phyloP scores from a whole-genome alignment of 768 basidiomycete species.

The Suillus clintonianus region DNA sequence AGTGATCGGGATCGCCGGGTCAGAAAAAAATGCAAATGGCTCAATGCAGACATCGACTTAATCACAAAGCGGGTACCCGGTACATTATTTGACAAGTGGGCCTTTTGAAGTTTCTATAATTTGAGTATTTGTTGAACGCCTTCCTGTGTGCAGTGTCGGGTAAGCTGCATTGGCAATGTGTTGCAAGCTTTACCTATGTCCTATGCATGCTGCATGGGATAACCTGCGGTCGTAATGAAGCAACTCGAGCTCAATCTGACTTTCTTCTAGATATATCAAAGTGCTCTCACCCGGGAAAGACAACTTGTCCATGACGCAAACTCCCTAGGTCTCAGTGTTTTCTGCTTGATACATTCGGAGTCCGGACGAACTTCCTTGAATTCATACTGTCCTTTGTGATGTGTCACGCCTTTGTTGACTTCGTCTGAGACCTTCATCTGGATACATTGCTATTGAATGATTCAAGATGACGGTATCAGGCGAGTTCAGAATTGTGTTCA shows the following conservation, averaged over 20 bases:
- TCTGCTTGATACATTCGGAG: too few relatives aligned
- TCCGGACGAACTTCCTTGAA: neutral
- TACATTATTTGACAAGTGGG: neutral
- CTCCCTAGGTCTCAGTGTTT: too few relatives aligned
- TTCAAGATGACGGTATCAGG: neutral
- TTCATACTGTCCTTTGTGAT: neutral
- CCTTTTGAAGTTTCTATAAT: neutral
- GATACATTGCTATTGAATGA: neutral
- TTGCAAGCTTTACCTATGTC: too few relatives aligned
- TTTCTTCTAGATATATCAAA: too few relatives aligned
- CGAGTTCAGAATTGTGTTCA: neutral
- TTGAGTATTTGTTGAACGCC: neutral
- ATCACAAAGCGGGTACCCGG: neutral
- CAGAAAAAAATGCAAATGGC: neutral
- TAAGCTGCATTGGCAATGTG: neutral
- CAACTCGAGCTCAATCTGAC: too few relatives aligned
- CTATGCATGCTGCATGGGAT: too few relatives aligned
- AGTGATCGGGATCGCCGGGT: neutral
- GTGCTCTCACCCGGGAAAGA: too few relatives aligned
- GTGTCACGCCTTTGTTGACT: neutral
- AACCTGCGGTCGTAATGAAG: too few relatives aligned
- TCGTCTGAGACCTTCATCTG: neutral
- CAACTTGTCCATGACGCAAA: too few relatives aligned
- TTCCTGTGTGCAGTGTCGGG: neutral
- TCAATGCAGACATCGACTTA: neutral